Conservation (phyloP, 768 basidiomycete genomes). For the Ephemerocybe angulata region DNA sequence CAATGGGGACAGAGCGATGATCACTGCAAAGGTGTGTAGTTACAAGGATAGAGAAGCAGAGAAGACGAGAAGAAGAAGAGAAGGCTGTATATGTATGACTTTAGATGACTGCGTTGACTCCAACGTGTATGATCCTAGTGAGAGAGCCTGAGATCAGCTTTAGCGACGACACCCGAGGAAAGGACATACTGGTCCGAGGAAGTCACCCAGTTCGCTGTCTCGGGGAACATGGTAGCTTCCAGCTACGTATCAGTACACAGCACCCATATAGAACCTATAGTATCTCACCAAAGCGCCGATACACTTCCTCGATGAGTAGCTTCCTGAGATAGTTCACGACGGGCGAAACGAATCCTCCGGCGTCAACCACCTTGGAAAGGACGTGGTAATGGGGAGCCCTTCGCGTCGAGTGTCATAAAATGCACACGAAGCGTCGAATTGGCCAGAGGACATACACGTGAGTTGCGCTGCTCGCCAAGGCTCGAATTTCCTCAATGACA, state of each 20-base stretch:
- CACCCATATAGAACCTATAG: too few relatives aligned
- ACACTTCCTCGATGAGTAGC: slow-evolving; percentile 59
- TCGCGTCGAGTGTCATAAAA: slow-evolving; percentile 17
- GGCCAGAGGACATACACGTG: slow-evolving; percentile 47
- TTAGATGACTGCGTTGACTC: slow-evolving; percentile 51
- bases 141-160: not conserved
- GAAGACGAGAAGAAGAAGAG: not conserved
- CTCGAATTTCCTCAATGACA: slow-evolving; percentile 38
- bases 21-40: not conserved
- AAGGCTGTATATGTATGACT: not conserved
- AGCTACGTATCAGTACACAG: not conserved
- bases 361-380: slow-evolving; percentile 36
- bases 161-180: not conserved
- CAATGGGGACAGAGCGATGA: too few relatives aligned
- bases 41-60: too few relatives aligned
- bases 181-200: slow-evolving; percentile 52
- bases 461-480: slow-evolving; percentile 39
- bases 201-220: slow-evolving; percentile 55
- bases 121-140: slow-evolving; percentile 54
- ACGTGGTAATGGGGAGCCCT: slow-evolving; percentile 58
- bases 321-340: slow-evolving; percentile 42
- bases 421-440: not conserved
- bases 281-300: slow-evolving; percentile 50
- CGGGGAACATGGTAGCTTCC: slow-evolving; percentile 55
- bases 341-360: slow-evolving; percentile 28